phyloP scores from a whole-genome alignment of 75 land plant species.

The Pinus tabuliformis region DNA sequence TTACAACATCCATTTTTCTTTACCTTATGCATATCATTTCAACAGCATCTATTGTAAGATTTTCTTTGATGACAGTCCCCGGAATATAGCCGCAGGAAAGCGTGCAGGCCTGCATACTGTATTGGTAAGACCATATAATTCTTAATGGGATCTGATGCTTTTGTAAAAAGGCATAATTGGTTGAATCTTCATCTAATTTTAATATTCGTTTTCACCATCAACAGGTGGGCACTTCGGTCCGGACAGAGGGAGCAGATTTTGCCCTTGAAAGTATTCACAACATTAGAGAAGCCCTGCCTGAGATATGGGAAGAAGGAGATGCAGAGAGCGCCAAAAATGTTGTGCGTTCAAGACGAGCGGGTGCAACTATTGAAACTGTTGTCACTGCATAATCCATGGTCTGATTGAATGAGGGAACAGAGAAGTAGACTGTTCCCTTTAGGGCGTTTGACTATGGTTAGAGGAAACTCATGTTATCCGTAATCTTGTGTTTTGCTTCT shows the following conservation, averaged over 20 bases:
- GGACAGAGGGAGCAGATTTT: conserved; percentile 67
- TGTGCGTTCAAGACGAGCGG: conserved; percentile 14
- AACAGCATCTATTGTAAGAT: too few species aligned
- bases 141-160: not conserved
- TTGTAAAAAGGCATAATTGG: not conserved
- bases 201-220: not conserved
- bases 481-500: too few species aligned
- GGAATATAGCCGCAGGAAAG: conserved; percentile 73
- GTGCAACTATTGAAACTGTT: conserved; percentile 36
- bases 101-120: conserved; percentile 68
- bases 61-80: conserved; percentile 82
- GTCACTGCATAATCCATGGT: conserved; percentile 26
- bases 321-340: conserved; percentile 19
- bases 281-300: conserved; percentile 62
- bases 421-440: too few species aligned
- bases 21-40: too few species aligned
- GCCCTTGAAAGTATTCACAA: conserved; percentile 68
- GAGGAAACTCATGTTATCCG: too few species aligned
- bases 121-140: conserved; percentile 31
- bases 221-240: conserved; percentile 55
- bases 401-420: not conserved
- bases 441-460: too few species aligned
- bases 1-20: too few species aligned
- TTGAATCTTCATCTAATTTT: not conserved
- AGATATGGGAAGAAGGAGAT: conserved; percentile 58